Evolutionary conservation across 164 flowering plant genomes (phyloP).

Genomic region (grape (Vitis vinifera)): ASM3070453v1 NC_081812.1:23662001-23662500

Average conservation of each 20-base stretch:
- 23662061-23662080: no score
- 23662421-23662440: not conserved
- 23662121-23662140: not conserved
- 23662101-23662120: not conserved
- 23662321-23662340: no score
- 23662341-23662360: not conserved
- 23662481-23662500: constrained; percentile 70
- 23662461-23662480: constrained; percentile 70
- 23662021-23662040: no score
- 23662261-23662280: no score
- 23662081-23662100: no score
- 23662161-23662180: no score
- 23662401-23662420: not conserved
- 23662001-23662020: no score
- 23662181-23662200: no score
- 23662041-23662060: no score
- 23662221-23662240: not conserved
- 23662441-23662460: constrained; percentile 87
- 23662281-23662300: no score
- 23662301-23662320: no score
- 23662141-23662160: not conserved
- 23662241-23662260: no score
- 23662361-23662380: not conserved
- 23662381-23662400: not conserved
- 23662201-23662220: not conserved